Base-by-base conservation (phyloP, 352 stramenopile species). In the Blastocystis sp. region DNA sequence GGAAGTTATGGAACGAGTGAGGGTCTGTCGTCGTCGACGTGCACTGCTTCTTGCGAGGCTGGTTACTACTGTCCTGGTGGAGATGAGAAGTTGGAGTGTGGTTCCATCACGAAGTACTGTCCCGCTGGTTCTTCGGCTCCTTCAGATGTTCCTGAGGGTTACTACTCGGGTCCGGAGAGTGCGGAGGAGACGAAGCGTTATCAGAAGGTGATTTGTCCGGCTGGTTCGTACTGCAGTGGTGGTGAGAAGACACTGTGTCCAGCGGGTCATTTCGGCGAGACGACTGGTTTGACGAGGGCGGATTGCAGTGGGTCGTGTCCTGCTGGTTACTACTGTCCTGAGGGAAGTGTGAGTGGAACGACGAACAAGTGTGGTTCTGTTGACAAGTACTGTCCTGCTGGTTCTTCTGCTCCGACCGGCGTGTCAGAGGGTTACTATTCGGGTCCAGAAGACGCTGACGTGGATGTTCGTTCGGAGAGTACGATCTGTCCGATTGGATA, bases 121-220 rank as follows among this genome's bases (percentile, higher is more conserved):
- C n/a, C n/a, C n/a, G n/a, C n/a, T n/a, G n/a, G n/a, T n/a, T n/a
- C n/a, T n/a, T n/a, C n/a, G n/a, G n/a, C n/a, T n/a, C n/a, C n/a
- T n/a, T n/a, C n/a, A n/a, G n/a, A n/a, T n/a, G n/a, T n/a, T n/a
- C n/a, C n/a, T n/a, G n/a, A n/a, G n/a, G n/a, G n/a, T 34, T 34
- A 34, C 28, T 34, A 34, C 28, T 34, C 28, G 28, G 28, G 28
- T 34, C 28, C 28, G 28, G 28, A 34, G 28, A 34, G 28, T 34
- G 28, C 28, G 28, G 28, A 34, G 28, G 28, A 34, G 28, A 34
- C 28, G 28, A 34, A 34, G 28, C 64, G 64, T 41, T 71, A 48
- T 38, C 64, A 71, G 43, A 23, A 71, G 23, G 40, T 23, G 64
- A 81, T 43, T 48, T 81, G 71, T 65, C 56, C 71, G 17, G 43